These are phyloP conservation scores for Mycena latifolia DNA, from an alignment of 768 basidiomycete genomes.

Conservation along the genomic window DNA sequence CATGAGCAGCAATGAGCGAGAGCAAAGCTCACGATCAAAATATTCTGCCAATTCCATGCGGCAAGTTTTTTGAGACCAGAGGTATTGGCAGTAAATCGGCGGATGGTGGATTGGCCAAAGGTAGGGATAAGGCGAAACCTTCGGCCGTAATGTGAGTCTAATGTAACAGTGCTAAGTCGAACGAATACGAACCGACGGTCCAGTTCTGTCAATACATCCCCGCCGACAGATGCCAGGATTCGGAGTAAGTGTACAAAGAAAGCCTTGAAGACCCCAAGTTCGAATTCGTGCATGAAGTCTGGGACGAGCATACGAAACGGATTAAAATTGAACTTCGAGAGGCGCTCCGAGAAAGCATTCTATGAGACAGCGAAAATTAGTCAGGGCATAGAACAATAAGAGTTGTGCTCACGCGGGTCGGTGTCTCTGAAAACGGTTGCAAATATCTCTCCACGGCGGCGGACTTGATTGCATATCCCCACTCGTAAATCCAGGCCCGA, in stretches of 20 bases:
- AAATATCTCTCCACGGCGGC: not conserved
- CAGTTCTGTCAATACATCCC: not conserved
- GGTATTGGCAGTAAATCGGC: constrained; percentile 37
- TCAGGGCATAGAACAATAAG: not conserved
- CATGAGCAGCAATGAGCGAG: too few relatives aligned
- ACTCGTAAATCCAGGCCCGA: not conserved
- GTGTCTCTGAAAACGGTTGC: not conserved
- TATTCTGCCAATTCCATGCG: constrained; percentile 44
- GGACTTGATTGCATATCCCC: not conserved
- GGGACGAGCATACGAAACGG: constrained; percentile 34
- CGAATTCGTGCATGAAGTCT: constrained; percentile 41
- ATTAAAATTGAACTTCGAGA: constrained; percentile 28
- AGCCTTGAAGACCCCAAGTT: constrained; percentile 39
- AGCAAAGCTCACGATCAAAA: constrained; percentile 38
- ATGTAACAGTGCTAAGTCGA: not conserved
- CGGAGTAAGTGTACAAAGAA: constrained; percentile 38
- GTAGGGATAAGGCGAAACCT: constrained; percentile 19
- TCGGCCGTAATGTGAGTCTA: too few relatives aligned
- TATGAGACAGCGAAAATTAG: not conserved
- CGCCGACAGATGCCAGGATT: not conserved
- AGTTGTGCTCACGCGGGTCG: not conserved
- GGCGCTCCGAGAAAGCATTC: constrained; percentile 38
- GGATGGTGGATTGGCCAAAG: constrained; percentile 34
- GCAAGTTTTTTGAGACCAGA: constrained; percentile 38
- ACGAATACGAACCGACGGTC: not conserved